Percentiles rank a stretch among this genome's conserved stretches.
Evolutionary conservation across 140 eudicot species (phyloP).

Genomic region (Cichorium intybus): DNA sequence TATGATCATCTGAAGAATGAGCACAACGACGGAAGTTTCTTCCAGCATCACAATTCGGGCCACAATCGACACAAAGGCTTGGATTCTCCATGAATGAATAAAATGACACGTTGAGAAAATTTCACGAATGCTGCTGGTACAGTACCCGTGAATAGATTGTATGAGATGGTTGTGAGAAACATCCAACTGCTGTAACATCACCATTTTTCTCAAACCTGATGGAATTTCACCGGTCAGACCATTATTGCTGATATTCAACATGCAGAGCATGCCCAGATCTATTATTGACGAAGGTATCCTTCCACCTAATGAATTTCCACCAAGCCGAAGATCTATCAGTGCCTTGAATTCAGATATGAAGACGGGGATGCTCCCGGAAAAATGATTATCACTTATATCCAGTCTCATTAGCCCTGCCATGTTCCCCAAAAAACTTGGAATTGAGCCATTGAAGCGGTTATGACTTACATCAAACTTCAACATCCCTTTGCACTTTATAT

Average conservation of each 20-base stretch:
- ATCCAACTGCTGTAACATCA: too few relatives aligned
- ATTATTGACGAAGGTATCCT: conserved; percentile 44
- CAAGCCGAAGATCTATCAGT: too few relatives aligned
- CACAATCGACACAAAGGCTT: conserved; percentile 58
- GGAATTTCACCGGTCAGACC: conserved; percentile 54
- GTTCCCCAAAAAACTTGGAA: conserved; percentile 50
- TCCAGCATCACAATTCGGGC: conserved; percentile 31
- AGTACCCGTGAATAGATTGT: conserved; percentile 63
- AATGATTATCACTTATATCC: too few relatives aligned
- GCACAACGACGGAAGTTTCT: conserved; percentile 37
- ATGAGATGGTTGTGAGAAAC: conserved; percentile 59
- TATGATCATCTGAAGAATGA: conserved; percentile 14
- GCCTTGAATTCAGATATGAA: too few relatives aligned
- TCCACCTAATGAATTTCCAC: too few relatives aligned
- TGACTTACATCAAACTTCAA: conserved; percentile 45
- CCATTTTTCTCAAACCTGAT: too few relatives aligned
- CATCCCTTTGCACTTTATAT: conserved; percentile 46
- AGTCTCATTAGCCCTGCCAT: conserved; percentile 40
- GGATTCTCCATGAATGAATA: conserved; percentile 58
- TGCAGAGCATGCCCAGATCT: conserved; percentile 37
- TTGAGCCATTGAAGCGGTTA: conserved; percentile 57
- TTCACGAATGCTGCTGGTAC: conserved; percentile 48
- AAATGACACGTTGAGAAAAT: conserved; percentile 43
- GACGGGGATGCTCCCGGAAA: too few relatives aligned
- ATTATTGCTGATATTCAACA: conserved; percentile 62